Evolutionary conservation across 805 yeast genomes (phyloP).

Genomic region (Monosporozyma aquatica): DNA sequence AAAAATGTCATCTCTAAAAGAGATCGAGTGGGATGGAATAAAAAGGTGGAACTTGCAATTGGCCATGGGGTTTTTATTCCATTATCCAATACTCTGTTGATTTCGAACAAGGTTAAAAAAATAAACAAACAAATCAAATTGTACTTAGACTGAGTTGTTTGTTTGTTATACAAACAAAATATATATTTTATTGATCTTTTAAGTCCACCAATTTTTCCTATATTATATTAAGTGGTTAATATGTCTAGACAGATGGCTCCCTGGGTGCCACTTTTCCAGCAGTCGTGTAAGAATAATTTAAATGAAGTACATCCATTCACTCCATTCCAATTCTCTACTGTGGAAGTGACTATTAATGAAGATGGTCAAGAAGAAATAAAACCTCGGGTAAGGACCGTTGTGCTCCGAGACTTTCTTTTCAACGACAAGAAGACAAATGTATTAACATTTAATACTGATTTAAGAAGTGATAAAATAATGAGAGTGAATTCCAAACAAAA

Average conservation of each 20-base stretch:
- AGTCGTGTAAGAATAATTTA: slow-evolving; percentile 41
- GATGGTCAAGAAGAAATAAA: slow-evolving; percentile 13
- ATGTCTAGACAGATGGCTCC: slow-evolving; percentile 48
- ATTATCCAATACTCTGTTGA: no score
- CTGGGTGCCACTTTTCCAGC: slow-evolving; percentile 62
- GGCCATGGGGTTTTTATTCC: no score
- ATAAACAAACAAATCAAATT: no score
- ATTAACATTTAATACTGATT: slow-evolving; percentile 62
- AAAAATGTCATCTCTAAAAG: no score
- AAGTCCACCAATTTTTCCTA: no score
- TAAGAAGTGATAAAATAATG: slow-evolving; percentile 54
- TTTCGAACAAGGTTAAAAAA: no score
- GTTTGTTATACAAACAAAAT: no score
- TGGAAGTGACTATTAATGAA: slow-evolving; percentile 27
- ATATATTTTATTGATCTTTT: no score
- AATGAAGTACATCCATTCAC: slow-evolving; percentile 38
- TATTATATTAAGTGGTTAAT: background rate
- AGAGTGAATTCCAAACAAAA: slow-evolving; percentile 37
- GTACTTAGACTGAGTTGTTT: no score
- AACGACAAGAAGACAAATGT: slow-evolving; percentile 59
- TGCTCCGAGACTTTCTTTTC: slow-evolving; percentile 67
- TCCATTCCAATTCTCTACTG: slow-evolving; percentile 60
- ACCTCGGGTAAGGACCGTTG: slow-evolving; percentile 64
- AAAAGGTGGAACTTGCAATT: no score
- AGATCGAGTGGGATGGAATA: no score